A percentile compares a stretch with the other conserved stretches of the same genome.
Evolutionary conservation across 371 early-diverging fungal genomes (phyloP).

Genomic region (Mucor velutinosus): DNA sequence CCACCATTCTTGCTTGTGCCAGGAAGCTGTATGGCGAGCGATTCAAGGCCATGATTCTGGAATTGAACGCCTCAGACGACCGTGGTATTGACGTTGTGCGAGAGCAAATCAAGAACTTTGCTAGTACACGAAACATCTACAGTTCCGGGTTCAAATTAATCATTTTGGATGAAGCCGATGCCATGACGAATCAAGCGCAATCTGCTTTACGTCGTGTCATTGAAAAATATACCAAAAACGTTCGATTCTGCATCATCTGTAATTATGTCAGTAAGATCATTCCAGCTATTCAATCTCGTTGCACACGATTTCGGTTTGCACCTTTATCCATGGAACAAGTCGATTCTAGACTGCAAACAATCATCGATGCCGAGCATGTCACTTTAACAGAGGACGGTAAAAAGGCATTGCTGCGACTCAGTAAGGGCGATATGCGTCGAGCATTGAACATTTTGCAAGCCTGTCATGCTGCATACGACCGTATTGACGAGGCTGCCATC

Average conservation of each 20-base stretch:
- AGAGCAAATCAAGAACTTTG: constrained; percentile 98
- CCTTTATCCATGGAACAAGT: constrained; percentile 86
- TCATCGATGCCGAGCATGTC: constrained; percentile 77
- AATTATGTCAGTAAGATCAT: constrained; percentile 99
- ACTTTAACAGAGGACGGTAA: constrained; percentile 83
- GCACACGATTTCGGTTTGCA: constrained; percentile 97
- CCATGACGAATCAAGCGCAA: constrained; percentile 97
- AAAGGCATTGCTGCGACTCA: constrained; percentile 76
- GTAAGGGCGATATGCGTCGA: constrained; percentile 97
- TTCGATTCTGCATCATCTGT: constrained; percentile 98
- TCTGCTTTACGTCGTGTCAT: constrained; percentile 97
- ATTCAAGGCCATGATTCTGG: constrained; percentile 85
- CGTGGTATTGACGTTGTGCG: constrained; percentile 99
- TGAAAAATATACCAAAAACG: constrained; percentile 97
- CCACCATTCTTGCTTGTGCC: constrained; percentile 92
- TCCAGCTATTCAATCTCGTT: constrained; percentile 98
- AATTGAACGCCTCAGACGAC: constrained; percentile 99
- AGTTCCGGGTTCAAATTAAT: constrained; percentile 92
- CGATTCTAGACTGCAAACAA: constrained; percentile 69
- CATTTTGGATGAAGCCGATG: constrained; percentile 98
- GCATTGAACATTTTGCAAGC: constrained; percentile 94
- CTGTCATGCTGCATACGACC: constrained; percentile 84
- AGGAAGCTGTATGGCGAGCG: constrained; percentile 82
- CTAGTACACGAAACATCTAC: constrained; percentile 88
- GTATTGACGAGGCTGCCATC: constrained; percentile 75